Conservation (phyloP, 352 stramenopile genomes). For the Globisporangium heterothallicum region DNA sequence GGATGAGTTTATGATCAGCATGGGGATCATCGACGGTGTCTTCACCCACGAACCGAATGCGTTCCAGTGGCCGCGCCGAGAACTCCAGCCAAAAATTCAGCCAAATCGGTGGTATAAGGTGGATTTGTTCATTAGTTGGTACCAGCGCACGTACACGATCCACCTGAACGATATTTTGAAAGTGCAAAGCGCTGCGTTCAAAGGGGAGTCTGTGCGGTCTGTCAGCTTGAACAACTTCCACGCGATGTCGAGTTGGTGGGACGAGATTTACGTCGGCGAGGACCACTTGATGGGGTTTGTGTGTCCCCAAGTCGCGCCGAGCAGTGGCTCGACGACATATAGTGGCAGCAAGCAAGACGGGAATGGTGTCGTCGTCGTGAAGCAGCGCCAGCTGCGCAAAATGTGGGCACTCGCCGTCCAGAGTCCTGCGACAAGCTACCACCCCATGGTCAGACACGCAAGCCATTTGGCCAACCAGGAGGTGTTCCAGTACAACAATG, state of each 20-base stretch:
- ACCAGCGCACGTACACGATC: slow-evolving; percentile 71
- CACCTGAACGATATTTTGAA: slow-evolving; percentile 89
- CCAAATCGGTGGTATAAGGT: slow-evolving; percentile 92
- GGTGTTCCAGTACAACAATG: slow-evolving; percentile 77
- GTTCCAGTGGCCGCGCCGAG: slow-evolving; percentile 41
- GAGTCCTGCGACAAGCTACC: slow-evolving; percentile 34
- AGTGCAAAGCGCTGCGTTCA: slow-evolving; percentile 56
- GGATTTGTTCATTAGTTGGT: slow-evolving; percentile 90
- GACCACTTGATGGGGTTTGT: slow-evolving; percentile 89
- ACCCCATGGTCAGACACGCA: slow-evolving; percentile 79
- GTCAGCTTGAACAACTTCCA: slow-evolving; percentile 85
- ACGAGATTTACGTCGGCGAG: slow-evolving; percentile 94
- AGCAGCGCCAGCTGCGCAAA: slow-evolving; percentile 40
- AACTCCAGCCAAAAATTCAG: slow-evolving; percentile 52
- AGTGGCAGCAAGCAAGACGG: slow-evolving; percentile 8
- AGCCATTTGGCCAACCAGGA: slow-evolving; percentile 78
- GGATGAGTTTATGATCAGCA: slow-evolving; percentile 55
- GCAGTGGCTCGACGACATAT: background rate
- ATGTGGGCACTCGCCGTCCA: slow-evolving; percentile 40
- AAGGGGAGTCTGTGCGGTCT: slow-evolving; percentile 25
- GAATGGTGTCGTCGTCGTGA: slow-evolving; percentile 30
- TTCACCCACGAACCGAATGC: slow-evolving; percentile 76
- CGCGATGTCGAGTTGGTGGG: slow-evolving; percentile 88
- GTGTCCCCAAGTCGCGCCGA: slow-evolving; percentile 53
- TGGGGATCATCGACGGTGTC: slow-evolving; percentile 55